Base-by-base conservation (phyloP, 305 asterid genomes). In the Stenogyne calaminthoides region DNA sequence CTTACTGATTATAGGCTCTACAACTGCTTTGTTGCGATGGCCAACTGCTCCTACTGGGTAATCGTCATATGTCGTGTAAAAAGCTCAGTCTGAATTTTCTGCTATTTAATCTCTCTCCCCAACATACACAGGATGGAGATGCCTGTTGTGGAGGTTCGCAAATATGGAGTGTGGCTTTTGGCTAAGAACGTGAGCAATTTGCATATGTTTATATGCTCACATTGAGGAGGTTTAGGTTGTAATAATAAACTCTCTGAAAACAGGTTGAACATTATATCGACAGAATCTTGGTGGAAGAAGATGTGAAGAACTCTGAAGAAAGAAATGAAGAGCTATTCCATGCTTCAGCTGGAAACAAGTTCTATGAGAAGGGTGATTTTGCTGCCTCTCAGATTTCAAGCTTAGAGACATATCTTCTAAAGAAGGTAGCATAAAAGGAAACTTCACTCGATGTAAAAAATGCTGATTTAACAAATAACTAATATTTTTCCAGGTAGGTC, bases 1-100 rank as follows among this genome's bases (percentile, higher is more conserved):
- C 76, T 67, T 69, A 20, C 77, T 76, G 70, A 70, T 76, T 84
- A 52, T 78, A 94, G 99, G 97, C 80, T 86, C 97, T 63, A 54
- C 90, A 64, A 90, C 96, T 71, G 98, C 98, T 19, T 80, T 95
- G 84, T 76, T 95, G 76, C 88, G 99, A 27, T 95, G 99, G 99
- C 99, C 99, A 75, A 95, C 99, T 81, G 96, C 99, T 74, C 99
- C 98, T 36, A 54, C 85, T 77, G 93, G 99, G 98, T 94, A 89
- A 85, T 70, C 67, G 79, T 66, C 58, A 46, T 40, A 56, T 76
- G 67, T 65, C 68, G 65, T 69, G 76, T 37, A 37, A 47, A 70
- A 52, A 40, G 39, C 67, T 68, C 7, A 16, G 49, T 40, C 37
- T 63, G 61, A 37, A 60, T 66, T 69, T 66, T 66, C 69, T 70